A percentile compares a stretch with the other conserved stretches of the same genome.
Conservation (phyloP, 179 eudicot genomes). For the Corrigiola litoralis region DNA sequence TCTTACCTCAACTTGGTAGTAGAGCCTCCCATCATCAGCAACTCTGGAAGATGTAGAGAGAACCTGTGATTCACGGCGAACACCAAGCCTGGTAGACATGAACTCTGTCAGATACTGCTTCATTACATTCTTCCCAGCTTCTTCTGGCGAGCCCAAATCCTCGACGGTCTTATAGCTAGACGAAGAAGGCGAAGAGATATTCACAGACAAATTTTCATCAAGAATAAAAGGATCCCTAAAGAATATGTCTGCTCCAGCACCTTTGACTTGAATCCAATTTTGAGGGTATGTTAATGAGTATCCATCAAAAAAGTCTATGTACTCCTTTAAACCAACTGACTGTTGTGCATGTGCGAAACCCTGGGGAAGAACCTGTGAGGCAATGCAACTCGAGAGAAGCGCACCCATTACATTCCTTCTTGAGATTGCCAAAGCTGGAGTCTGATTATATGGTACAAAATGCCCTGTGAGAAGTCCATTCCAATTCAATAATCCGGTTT, state of each 20-base stretch:
- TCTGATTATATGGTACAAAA: conserved; percentile 66
- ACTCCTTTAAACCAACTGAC: conserved; percentile 57
- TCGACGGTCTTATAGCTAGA: conserved; percentile 73
- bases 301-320: conserved; percentile 85
- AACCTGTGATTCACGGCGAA: conserved; percentile 68
- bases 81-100: conserved; percentile 99
- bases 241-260: conserved; percentile 94
- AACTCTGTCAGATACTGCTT: conserved; percentile 90
- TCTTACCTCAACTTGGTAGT: conserved; percentile 80
- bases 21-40: conserved; percentile 91
- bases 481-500: conserved; percentile 21
- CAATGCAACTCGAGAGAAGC: conserved; percentile 49
- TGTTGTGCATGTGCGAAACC: conserved; percentile 50
- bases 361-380: conserved; percentile 29
- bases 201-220: conserved; percentile 73
- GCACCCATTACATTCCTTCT: conserved; percentile 56
- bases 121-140: conserved; percentile 71
- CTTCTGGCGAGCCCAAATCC: conserved; percentile 89
- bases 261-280: conserved; percentile 94
- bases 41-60: conserved; percentile 71
- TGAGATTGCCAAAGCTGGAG: conserved; percentile 80
- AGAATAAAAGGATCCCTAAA: conserved; percentile 92
- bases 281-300: conserved; percentile 71
- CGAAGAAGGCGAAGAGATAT: conserved; percentile 93
- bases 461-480: conserved; percentile 49